phyloP scores from a whole-genome alignment of 257 asterid genomes.

The Nicotiana noctiflora region DNA sequence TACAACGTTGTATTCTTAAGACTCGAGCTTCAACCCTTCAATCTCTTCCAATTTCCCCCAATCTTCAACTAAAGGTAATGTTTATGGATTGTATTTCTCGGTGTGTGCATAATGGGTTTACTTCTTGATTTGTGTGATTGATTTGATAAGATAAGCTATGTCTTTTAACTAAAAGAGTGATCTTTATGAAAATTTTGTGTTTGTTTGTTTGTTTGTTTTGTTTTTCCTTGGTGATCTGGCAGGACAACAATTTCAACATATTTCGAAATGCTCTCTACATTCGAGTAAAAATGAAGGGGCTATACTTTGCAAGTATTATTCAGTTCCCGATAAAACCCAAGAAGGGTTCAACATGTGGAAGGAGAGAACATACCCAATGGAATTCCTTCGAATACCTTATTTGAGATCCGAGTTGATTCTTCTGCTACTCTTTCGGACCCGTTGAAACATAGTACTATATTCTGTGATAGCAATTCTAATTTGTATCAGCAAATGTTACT shows the following conservation, averaged over 20 bases:
- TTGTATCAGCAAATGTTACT: too few relatives aligned
- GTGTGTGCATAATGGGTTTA: too few relatives aligned
- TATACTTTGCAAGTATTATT: conserved; percentile 5
- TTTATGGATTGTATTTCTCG: too few relatives aligned
- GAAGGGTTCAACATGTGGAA: conserved; percentile 6
- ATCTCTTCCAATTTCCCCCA: too few relatives aligned
- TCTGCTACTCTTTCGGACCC: not conserved
- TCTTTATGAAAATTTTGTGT: too few relatives aligned
- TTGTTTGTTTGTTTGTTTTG: not conserved
- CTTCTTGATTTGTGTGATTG: too few relatives aligned
- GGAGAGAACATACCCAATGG: not conserved
- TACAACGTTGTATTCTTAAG: too few relatives aligned
- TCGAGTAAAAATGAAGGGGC: conserved; percentile 1
- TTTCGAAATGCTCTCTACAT: not conserved
- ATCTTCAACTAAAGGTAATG: too few relatives aligned
- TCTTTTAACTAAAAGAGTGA: too few relatives aligned
- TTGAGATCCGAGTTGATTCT: not conserved
- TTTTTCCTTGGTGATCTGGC: too few relatives aligned
- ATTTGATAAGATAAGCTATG: too few relatives aligned
- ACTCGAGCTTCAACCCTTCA: too few relatives aligned
- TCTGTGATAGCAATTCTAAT: not conserved
- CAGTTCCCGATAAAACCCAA: conserved; percentile 3
- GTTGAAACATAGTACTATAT: not conserved
- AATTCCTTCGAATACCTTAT: not conserved
- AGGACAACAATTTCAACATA: not conserved